Percentiles rank a stretch among this genome's conserved stretches.
Evolutionary conservation across 1,284 basidiomycete species (phyloP).

Genomic region (Melampsora americana): DNA sequence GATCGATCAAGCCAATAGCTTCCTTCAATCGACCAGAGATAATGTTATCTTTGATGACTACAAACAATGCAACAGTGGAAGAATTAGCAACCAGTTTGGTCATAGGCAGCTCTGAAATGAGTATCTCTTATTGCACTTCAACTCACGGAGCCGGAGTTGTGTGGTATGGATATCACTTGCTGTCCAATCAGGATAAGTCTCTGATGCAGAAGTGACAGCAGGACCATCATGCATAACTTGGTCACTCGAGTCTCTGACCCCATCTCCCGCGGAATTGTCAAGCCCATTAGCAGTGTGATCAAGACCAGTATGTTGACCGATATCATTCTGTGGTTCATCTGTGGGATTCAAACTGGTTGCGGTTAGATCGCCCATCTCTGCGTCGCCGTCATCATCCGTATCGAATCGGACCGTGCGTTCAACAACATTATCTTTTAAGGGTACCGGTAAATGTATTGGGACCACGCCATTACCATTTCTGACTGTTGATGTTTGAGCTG

Average conservation of each 20-base stretch:
- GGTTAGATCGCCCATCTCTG: constrained; percentile 37
- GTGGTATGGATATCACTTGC: constrained; percentile 38
- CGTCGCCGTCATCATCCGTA: constrained; percentile 40
- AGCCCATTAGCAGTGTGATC: background rate
- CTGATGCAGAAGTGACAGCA: background rate
- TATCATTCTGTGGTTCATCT: constrained; percentile 2
- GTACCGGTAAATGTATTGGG: constrained; percentile 4
- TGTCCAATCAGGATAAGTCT: constrained; percentile 36
- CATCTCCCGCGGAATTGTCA: background rate
- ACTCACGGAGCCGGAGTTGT: constrained; percentile 29
- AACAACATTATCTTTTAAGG: constrained; percentile 35
- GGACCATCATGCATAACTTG: background rate
- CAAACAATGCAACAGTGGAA: too few species aligned
- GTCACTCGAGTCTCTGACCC: background rate
- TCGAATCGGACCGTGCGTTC: constrained; percentile 40
- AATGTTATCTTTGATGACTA: constrained; percentile 40
- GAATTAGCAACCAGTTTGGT: too few species aligned
- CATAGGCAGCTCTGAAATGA: background rate
- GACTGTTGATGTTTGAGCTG: background rate
- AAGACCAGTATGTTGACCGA: too few species aligned
- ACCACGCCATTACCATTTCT: background rate
- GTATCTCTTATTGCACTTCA: background rate
- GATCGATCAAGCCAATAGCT: constrained; percentile 29
- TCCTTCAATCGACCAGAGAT: constrained; percentile 32
- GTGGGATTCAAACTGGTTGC: background rate